These are phyloP conservation scores for barley (Hordeum vulgare) DNA, from an alignment of 176 grass and related monocot genomes.

Conservation along the genomic window DNA sequence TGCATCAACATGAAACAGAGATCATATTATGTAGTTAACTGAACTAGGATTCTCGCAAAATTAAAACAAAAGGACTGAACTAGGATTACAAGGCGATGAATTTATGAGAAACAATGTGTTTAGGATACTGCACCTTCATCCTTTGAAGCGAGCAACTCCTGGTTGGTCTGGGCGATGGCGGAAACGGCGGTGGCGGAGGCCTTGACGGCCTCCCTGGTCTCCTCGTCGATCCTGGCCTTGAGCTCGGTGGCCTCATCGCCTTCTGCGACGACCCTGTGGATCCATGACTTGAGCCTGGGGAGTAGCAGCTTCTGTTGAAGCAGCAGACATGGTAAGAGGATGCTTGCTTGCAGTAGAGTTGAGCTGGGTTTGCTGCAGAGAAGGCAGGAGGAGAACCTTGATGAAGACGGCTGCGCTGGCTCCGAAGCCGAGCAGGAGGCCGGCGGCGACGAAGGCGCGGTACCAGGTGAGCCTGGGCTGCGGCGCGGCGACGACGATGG, in stretches of 20 bases:
- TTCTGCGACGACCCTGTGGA: slow-evolving; percentile 59
- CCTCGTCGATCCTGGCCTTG: slow-evolving; percentile 40
- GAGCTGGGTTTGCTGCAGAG: background rate
- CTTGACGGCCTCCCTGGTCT: slow-evolving; percentile 70
- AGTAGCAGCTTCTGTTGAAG: slow-evolving; percentile 60
- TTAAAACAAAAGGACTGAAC: too few species aligned
- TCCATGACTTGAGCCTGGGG: slow-evolving; percentile 81
- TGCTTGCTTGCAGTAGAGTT: background rate
- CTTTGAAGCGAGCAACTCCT: slow-evolving; percentile 73
- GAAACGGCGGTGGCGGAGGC: slow-evolving; percentile 60
- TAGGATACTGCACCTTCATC: slow-evolving; percentile 43
- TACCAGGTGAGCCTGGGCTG: slow-evolving; percentile 53
- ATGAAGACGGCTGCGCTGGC: slow-evolving; percentile 55
- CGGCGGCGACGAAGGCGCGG: slow-evolving; percentile 59
- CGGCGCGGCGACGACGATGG: slow-evolving; percentile 2
- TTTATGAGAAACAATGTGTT: background rate
- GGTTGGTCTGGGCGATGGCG: slow-evolving; percentile 58
- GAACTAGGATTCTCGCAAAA: background rate
- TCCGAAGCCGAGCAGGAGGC: slow-evolving; percentile 68
- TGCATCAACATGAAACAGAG: background rate
- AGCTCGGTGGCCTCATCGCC: slow-evolving; percentile 27
- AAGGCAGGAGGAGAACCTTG: slow-evolving; percentile 43
- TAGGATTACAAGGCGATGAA: background rate
- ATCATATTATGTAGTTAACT: too few species aligned
- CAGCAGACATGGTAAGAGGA: background rate